Conservation (phyloP, 495 filamentous ascomycete genomes). For the Lophiotrema nucula region DNA sequence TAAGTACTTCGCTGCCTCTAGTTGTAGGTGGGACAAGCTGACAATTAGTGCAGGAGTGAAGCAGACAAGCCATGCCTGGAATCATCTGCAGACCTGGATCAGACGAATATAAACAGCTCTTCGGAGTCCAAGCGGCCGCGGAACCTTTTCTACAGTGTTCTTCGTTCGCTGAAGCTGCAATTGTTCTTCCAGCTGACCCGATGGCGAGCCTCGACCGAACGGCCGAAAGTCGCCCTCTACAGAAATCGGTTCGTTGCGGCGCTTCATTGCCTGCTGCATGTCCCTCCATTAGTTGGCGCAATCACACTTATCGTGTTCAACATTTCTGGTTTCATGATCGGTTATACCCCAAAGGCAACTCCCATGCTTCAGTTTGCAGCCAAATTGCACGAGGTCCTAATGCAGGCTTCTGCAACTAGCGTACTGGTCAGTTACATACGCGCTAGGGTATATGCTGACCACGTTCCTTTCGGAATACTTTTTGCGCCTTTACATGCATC, state of each 20-base stretch:
- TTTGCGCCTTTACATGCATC: conserved; percentile 1
- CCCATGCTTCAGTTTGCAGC: neutral
- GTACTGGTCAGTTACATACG: neutral
- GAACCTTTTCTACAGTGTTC: too few relatives aligned
- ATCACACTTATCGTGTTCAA: neutral
- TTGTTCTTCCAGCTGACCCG: neutral
- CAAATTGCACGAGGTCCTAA: neutral
- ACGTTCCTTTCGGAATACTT: neutral
- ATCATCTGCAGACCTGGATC: too few relatives aligned
- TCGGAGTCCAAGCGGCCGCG: too few relatives aligned
- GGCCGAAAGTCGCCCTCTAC: neutral
- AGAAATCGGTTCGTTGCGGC: neutral
- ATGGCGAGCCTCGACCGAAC: neutral
- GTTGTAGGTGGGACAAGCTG: too few relatives aligned
- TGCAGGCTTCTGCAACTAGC: neutral
- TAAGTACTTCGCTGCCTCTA: too few relatives aligned
- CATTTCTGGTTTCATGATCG: neutral
- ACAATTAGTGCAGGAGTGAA: too few relatives aligned
- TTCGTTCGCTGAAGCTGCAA: neutral
- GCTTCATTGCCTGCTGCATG: neutral
- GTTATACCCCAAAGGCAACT: neutral
- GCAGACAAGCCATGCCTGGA: too few relatives aligned
- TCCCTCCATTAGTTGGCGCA: neutral
- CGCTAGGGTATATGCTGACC: neutral
- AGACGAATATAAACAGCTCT: too few relatives aligned